Conservation (phyloP, 495 filamentous ascomycete genomes). For the Hypoxylon intermedium region DNA sequence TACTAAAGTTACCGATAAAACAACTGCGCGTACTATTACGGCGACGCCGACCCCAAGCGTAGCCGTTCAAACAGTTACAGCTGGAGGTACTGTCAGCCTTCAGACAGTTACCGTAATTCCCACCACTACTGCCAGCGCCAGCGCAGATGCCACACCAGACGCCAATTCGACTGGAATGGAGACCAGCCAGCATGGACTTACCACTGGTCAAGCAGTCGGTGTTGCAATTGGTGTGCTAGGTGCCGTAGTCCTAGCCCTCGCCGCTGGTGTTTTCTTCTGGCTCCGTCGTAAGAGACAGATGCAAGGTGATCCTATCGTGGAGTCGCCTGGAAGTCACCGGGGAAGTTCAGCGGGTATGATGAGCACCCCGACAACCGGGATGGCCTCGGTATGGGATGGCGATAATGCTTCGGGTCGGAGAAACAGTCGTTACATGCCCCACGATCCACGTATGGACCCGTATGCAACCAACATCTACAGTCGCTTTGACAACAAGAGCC, state of each 20-base stretch:
- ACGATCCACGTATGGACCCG: slow-evolving; percentile 64
- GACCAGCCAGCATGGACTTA: slow-evolving; percentile 37
- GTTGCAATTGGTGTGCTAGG: slow-evolving; percentile 52
- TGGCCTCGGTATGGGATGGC: slow-evolving; percentile 45
- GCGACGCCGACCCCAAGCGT: slow-evolving; percentile 24
- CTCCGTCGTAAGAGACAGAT: slow-evolving; percentile 43
- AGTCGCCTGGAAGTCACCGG: slow-evolving; percentile 38
- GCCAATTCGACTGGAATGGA: slow-evolving; percentile 14
- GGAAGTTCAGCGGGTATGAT: slow-evolving; percentile 52
- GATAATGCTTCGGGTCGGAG: slow-evolving; percentile 48
- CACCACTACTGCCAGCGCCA: slow-evolving; percentile 1
- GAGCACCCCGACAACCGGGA: slow-evolving; percentile 44
- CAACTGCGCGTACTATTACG: slow-evolving; percentile 1
- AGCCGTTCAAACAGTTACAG: slow-evolving; percentile 51
- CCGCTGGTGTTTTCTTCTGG: slow-evolving; percentile 42
- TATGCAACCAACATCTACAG: slow-evolving; percentile 56
- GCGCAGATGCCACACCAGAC: slow-evolving; percentile 9
- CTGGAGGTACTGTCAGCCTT: slow-evolving; percentile 46
- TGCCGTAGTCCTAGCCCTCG: slow-evolving; percentile 37
- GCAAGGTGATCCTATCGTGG: slow-evolving; percentile 33
- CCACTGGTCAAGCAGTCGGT: slow-evolving; percentile 48
- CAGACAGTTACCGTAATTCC: slow-evolving; percentile 50
- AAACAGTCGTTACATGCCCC: slow-evolving; percentile 58
- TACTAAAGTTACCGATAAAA: slow-evolving; percentile 1
- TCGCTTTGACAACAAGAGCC: slow-evolving; percentile 56